Conservation (phyloP, 2,329 filamentous ascomycete species). For the Teratosphaeria epicoccoides region DNA sequence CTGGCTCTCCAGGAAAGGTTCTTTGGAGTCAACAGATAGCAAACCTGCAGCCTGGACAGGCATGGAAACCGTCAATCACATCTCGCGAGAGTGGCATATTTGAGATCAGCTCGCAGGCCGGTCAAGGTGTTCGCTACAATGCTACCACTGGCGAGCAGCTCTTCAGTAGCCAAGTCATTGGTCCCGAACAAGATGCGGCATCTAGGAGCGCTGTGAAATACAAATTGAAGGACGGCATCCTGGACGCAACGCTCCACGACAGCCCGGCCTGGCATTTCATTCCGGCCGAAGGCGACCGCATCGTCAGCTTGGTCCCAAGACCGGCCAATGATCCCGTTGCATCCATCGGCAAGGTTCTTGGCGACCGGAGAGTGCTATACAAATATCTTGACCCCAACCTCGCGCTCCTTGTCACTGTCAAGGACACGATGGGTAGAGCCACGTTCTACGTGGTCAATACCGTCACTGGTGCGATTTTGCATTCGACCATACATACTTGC, state of each 20-base stretch:
- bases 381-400: slow-evolving; percentile 92
- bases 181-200: slow-evolving; percentile 1
- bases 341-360: slow-evolving; percentile 87
- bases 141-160: slow-evolving; percentile 21
- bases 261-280: slow-evolving; percentile 57
- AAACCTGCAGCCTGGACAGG: slow-evolving; percentile 43
- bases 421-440: slow-evolving; percentile 48
- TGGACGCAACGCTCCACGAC: slow-evolving; percentile 16
- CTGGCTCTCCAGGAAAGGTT: slow-evolving; percentile 60
- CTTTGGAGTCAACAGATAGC: slow-evolving; percentile 63
- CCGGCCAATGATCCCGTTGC: slow-evolving; percentile 76
- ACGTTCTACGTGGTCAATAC: slow-evolving; percentile 75
- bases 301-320: slow-evolving; percentile 57
- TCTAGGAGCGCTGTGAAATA: slow-evolving; percentile 8
- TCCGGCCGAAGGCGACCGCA: slow-evolving; percentile 53
- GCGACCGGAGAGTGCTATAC: slow-evolving; percentile 86
- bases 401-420: slow-evolving; percentile 60
- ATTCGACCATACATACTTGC: slow-evolving; percentile 58
- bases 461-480: slow-evolving; percentile 69
- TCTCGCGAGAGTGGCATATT: slow-evolving; percentile 30
- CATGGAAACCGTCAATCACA: slow-evolving; percentile 38
- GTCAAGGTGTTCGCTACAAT: slow-evolving; percentile 45
- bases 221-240: slow-evolving; percentile 15
- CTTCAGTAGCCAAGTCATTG: slow-evolving; percentile 4
- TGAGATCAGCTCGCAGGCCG: slow-evolving; percentile 7